Evolutionary conservation across 2,329 filamentous ascomycete species (phyloP).

Genomic region (Aphanocladium album): DNA sequence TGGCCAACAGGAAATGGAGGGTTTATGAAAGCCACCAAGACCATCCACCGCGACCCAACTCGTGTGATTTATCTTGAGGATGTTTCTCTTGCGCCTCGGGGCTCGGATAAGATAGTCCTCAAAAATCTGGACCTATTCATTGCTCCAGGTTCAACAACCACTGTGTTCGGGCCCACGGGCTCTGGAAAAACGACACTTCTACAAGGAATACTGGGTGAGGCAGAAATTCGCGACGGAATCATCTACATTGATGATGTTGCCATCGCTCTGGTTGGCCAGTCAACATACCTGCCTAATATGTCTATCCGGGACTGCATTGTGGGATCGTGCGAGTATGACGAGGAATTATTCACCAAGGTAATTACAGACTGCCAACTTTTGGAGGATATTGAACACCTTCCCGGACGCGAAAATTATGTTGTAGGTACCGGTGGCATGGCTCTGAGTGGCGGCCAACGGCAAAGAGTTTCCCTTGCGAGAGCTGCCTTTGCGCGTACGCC

Average conservation of each 20-base stretch:
- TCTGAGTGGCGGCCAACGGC: slow-evolving; percentile 2
- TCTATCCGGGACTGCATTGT: background rate
- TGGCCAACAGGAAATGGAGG: background rate
- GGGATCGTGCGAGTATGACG: background rate
- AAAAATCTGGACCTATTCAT: background rate
- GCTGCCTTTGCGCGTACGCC: background rate
- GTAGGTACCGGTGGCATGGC: background rate
- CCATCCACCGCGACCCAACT: background rate
- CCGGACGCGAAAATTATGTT: background rate
- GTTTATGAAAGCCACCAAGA: background rate
- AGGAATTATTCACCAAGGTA: background rate
- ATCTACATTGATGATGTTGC: background rate
- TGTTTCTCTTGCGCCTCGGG: background rate
- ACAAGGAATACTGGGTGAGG: background rate
- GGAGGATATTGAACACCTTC: background rate
- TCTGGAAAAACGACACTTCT: background rate
- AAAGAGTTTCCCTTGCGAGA: background rate
- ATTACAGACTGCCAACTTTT: background rate
- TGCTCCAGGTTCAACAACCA: background rate
- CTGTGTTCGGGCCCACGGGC: background rate
- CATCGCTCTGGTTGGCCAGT: background rate
- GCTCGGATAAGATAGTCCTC: background rate
- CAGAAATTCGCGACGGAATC: background rate
- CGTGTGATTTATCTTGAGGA: background rate
- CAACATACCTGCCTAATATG: background rate